Evolutionary conservation across 140 eudicot genomes (phyloP).

Genomic region (Senecio squalidus): DNA sequence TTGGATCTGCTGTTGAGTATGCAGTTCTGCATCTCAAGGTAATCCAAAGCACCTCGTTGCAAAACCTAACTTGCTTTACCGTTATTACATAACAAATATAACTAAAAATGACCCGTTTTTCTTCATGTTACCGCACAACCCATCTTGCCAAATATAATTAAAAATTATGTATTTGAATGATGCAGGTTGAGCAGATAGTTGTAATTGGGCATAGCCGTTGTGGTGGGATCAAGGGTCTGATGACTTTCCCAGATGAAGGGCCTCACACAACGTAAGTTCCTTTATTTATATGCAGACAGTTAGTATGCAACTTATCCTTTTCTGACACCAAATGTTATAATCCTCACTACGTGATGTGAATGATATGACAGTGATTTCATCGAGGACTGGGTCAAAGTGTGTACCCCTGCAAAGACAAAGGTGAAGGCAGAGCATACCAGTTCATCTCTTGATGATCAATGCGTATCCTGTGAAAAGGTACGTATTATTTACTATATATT

Average conservation of each 20-base stretch:
- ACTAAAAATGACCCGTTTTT: background rate
- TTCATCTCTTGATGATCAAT: slow-evolving; percentile 50
- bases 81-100: background rate
- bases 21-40: slow-evolving; percentile 93
- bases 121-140: background rate
- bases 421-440: slow-evolving; percentile 42
- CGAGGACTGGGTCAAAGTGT: slow-evolving; percentile 85
- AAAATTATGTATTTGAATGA: background rate
- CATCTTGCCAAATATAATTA: background rate
- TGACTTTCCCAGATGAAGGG: slow-evolving; percentile 83
- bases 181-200: slow-evolving; percentile 74
- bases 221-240: slow-evolving; percentile 98
- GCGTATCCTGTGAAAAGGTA: slow-evolving; percentile 75
- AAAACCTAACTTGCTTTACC: slow-evolving; percentile 2
- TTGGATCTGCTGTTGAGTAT: slow-evolving; percentile 91
- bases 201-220: slow-evolving; percentile 97
- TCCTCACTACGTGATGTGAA: background rate
- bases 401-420: slow-evolving; percentile 77
- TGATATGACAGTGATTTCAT: slow-evolving; percentile 66
- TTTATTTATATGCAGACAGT: background rate
- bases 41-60: background rate
- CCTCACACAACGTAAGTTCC: slow-evolving; percentile 50
- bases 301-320: background rate
- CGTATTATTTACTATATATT: background rate
- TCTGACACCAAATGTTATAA: slow-evolving; percentile 2